Base-by-base conservation (phyloP, 2,329 filamentous ascomycete species). In the Emmonsia crescens region DNA sequence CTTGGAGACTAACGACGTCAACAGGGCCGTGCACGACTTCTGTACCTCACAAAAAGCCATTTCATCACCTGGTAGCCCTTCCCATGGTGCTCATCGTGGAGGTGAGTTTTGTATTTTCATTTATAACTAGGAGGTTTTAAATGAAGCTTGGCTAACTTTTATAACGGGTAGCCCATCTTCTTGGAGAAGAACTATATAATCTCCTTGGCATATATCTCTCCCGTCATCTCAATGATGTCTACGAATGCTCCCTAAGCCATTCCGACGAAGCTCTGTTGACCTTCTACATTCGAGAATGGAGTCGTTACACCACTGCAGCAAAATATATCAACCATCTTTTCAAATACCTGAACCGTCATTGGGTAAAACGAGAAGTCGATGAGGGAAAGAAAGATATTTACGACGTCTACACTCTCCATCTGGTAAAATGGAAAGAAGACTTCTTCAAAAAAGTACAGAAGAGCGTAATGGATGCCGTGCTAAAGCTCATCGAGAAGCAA, bases 321-420 rank as follows among this genome's bases (percentile, higher is more conserved):
- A 96, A 95, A 76, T 99, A 96, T 77, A 94, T 96, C 74, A 95
- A 99, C 76, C 93, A 99, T 73, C 80, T 99, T 8, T 99, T 99
- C 80, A 82, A 88, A 60, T 99, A 99, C 72, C 84, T 99, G 31
- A 99, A 99, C 72, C 85, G 94, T 36, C 94, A 99, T 77, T 99
- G 95, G 94, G 94, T 99, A 1, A 99, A 96, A 82, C 84, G 94
- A 36, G 94, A 99, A 77, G 96, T 99, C 78, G 94, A 99, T 66
- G 94, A 99, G 75, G 94, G 94, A 40, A 97, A 99, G 79, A 96
- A 97, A 80, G 89, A 93, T 70, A 89, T 97, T 8, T 97, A 95
- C 75, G 94, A 99, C 74, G 94, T 99, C 56, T 99, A 99, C 76
- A 99, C 94, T 0, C 79, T 99, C 42, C 94, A 99, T 70, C 80